Evolutionary conservation across 768 basidiomycete species (phyloP), one percentile per base, ranked within the genome.

Genomic region (Suillus ampliporus): DNA sequence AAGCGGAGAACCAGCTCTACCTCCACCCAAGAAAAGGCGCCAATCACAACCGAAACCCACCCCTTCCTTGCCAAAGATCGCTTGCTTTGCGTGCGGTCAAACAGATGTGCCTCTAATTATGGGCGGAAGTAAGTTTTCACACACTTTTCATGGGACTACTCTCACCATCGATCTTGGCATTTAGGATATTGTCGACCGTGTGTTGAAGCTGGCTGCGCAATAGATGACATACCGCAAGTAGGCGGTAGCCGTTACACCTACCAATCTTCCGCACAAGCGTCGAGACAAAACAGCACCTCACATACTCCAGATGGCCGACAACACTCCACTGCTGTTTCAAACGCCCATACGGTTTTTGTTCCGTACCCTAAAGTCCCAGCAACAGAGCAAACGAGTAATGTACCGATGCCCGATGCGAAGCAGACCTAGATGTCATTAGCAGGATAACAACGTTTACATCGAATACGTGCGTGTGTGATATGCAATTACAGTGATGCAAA

Each of bases 21-120:
- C 67, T 19, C 60, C 76, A 9, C 26, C 77, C 10, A 86, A 86
- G 72, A 80, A 82, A 59, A 82, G 74, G 63, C 79, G 78, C 43
- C 65, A 74, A 38, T 50, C 75, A 1, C 80, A 80, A 37, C 58
- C 70, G 1, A 81, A 79, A 60, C 54, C 65, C 11, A 71, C 71
- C 47, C 50, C 64, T 17, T 72, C 79, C 15, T 80, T 84, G 11
- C 76, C 79, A 1, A 75, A 78, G 47, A 86, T 86, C 9, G 76
- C 82, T 37, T 92, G 90, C 65, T 75, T 82, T 43, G 75, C 83
- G 7, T 92, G 90, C 72, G 83, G 83, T 48, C 82, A 85, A 71
- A 84, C 82, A 17, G 88, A 90, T 68, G 90, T 92, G 15, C 91
- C 91, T 8, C 79, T 92, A n/a, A 84, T 91, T 58, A 80, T 88